phyloP scores from a whole-genome alignment of 257 asterid genomes.

The Misopates orontium region DNA sequence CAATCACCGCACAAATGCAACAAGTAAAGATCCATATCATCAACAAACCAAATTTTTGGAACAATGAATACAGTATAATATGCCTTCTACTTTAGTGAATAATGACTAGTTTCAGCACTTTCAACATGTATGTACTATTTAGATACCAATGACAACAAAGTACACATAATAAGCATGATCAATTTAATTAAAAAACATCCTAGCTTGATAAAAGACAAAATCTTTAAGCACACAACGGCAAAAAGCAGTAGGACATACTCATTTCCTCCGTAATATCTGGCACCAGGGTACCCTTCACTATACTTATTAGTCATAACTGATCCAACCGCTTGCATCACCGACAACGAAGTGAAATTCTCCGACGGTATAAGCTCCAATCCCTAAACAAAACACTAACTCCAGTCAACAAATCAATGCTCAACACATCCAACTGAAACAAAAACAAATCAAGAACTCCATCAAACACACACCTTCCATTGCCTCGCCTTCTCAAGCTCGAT shows the following conservation, averaged over 20 bases:
- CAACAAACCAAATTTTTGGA: conserved; percentile 6
- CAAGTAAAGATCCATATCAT: not conserved
- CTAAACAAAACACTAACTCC: conserved; percentile 33
- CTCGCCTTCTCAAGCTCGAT: conserved; percentile 93
- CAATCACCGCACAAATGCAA: not conserved
- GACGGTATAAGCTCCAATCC: conserved; percentile 94
- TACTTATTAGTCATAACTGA: conserved; percentile 94
- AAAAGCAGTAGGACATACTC: conserved; percentile 53
- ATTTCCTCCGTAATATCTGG: conserved; percentile 96
- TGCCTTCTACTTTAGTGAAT: not conserved
- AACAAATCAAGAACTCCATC: not conserved
- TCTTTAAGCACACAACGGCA: conserved; percentile 3
- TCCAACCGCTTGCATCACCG: conserved; percentile 98
- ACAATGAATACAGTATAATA: not conserved
- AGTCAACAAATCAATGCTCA: conserved; percentile 1
- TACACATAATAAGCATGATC: not conserved
- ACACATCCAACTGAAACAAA: conserved; percentile 7
- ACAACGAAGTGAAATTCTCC: conserved; percentile 86
- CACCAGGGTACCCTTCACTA: conserved; percentile 98
- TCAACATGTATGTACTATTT: not conserved
- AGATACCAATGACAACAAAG: not conserved
- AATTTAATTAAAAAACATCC: not conserved
- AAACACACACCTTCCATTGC: conserved; percentile 81
- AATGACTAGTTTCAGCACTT: not conserved
- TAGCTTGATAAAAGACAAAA: not conserved